Conservation (phyloP, 352 stramenopile species). For the Pythium plurisporium region DNA sequence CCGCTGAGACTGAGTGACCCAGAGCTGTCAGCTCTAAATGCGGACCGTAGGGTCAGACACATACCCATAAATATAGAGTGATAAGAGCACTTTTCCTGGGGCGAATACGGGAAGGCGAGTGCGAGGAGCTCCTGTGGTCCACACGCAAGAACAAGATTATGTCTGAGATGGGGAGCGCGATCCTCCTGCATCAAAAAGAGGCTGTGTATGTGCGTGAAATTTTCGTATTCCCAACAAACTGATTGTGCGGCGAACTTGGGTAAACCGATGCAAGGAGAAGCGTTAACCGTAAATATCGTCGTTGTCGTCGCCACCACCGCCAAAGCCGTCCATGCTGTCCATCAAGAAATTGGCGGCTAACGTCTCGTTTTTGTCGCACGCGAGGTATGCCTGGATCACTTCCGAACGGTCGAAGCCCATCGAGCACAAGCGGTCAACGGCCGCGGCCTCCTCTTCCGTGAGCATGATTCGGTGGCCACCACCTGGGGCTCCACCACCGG, state of each 20-base stretch:
- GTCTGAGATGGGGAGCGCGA: not conserved
- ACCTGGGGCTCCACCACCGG: constrained; percentile 34
- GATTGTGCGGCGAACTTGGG: constrained; percentile 9
- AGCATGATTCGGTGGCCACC: constrained; percentile 69
- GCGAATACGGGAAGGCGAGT: no score
- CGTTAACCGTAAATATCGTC: constrained; percentile 86
- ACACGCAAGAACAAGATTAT: not conserved
- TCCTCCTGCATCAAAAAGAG: no score
- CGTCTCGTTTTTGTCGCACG: constrained; percentile 99
- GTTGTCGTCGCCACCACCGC: constrained; percentile 60
- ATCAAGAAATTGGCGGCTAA: constrained; percentile 99
- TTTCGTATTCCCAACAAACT: constrained; percentile 25
- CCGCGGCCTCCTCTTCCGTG: constrained; percentile 71
- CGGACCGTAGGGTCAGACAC: not conserved
- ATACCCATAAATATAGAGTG: not conserved
- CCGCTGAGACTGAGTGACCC: no score
- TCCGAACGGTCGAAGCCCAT: constrained; percentile 90
- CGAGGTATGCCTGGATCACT: constrained; percentile 96
- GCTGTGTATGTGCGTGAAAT: not conserved
- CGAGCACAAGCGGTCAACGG: constrained; percentile 71
- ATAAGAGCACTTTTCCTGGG: no score
- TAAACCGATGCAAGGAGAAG: not conserved
- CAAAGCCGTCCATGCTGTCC: constrained; percentile 84
- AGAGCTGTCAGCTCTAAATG: constrained; percentile 2
- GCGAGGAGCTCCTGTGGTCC: constrained; percentile 6